These are phyloP conservation scores for Ascosphaera apis DNA, from an alignment of 2,329 filamentous ascomycete genomes.

Conservation along the genomic window DNA sequence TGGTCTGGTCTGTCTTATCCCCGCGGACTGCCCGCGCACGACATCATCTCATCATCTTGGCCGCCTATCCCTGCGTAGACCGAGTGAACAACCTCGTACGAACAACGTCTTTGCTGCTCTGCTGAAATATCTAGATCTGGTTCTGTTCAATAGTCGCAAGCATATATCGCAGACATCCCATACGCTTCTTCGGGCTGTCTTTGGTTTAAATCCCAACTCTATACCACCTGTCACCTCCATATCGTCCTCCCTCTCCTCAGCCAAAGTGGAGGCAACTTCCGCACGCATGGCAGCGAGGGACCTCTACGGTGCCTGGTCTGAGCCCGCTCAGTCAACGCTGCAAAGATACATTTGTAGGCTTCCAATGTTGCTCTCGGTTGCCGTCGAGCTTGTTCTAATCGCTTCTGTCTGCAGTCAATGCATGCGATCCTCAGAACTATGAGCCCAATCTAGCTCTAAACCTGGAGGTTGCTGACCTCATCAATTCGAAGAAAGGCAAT, in stretches of 20 bases:
- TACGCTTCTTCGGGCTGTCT: no score
- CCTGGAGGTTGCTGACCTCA: constrained; percentile 85
- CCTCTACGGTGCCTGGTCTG: constrained; percentile 66
- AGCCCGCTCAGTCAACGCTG: constrained; percentile 60
- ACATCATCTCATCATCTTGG: no score
- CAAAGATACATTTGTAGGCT: constrained; percentile 67
- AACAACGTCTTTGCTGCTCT: no score
- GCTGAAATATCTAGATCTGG: no score
- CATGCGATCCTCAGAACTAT: constrained; percentile 91
- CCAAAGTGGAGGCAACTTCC: constrained; percentile 73
- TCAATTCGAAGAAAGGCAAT: constrained; percentile 93
- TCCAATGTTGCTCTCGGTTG: background rate
- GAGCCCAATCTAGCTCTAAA: constrained; percentile 92
- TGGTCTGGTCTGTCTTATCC: no score
- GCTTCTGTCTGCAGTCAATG: constrained; percentile 55
- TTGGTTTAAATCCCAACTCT: no score
- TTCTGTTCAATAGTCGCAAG: background rate
- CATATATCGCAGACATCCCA: background rate
- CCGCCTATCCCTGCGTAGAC: no score
- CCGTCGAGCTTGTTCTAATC: background rate
- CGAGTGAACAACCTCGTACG: no score
- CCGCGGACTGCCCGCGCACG: no score
- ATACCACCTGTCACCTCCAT: background rate
- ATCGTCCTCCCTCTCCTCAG: constrained; percentile 5
- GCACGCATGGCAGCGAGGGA: constrained; percentile 88